Conservation (phyloP, 192 early-diverging fungal genomes). For the Phycomyces nitens region DNA sequence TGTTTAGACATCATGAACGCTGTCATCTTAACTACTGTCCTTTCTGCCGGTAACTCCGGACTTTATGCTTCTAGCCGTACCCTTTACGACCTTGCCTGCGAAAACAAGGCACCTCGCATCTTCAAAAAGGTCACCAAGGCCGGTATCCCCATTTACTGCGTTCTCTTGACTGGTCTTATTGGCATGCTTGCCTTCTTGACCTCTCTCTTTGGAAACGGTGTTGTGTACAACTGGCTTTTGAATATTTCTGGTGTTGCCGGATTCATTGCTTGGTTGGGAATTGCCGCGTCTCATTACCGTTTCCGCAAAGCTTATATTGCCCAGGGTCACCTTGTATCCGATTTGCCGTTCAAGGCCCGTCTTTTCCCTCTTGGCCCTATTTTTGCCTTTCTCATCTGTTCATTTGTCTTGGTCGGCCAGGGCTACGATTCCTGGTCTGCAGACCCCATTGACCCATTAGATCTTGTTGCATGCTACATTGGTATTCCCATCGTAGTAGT, state of each 20-base stretch:
- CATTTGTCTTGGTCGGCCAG: constrained; percentile 61
- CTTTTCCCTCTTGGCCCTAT: constrained; percentile 72
- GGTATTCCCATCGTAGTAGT: constrained; percentile 63
- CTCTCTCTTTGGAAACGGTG: constrained; percentile 46
- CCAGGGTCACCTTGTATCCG: constrained; percentile 59
- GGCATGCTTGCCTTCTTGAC: constrained; percentile 59
- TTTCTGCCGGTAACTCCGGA: constrained; percentile 74
- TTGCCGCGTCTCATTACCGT: constrained; percentile 77
- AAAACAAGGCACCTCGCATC: constrained; percentile 60
- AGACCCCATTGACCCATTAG: constrained; percentile 41
- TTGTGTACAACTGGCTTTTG: constrained; percentile 65
- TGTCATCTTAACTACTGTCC: constrained; percentile 64
- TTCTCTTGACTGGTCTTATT: constrained; percentile 50
- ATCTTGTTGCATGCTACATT: constrained; percentile 63
- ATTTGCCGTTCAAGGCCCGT: constrained; percentile 70
- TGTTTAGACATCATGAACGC: constrained; percentile 65
- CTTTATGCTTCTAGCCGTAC: constrained; percentile 69
- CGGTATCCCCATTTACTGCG: constrained; percentile 62
- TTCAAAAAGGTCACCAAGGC: constrained; percentile 43
- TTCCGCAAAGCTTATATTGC: constrained; percentile 78
- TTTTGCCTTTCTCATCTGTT: constrained; percentile 56
- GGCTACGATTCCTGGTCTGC: constrained; percentile 51
- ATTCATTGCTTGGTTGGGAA: constrained; percentile 85
- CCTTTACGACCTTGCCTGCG: constrained; percentile 55
- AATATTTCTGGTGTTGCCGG: constrained; percentile 75